Evolutionary conservation across 2,329 filamentous ascomycete genomes (phyloP).

Genomic region (Aurifilum marmelostoma): DNA sequence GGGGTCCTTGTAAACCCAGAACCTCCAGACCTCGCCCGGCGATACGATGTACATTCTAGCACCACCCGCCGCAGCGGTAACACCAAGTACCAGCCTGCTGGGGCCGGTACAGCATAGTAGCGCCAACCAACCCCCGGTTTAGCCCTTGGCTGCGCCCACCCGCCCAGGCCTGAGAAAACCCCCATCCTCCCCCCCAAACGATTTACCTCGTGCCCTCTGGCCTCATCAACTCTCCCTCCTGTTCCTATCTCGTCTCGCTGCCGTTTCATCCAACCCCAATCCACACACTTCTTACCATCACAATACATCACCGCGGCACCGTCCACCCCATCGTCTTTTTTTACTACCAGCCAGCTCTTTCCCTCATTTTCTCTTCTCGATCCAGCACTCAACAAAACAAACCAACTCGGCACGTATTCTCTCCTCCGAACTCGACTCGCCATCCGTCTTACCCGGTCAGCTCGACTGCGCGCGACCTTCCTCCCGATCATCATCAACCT

Average conservation of each 20-base stretch:
- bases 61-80: not conserved
- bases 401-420: not conserved
- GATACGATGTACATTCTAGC: not conserved
- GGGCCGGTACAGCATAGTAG: not conserved
- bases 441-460: slow-evolving; percentile 8
- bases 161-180: slow-evolving; percentile 17
- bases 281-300: not conserved
- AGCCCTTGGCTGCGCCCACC: slow-evolving; percentile 11
- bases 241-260: not conserved
- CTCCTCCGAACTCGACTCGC: no score
- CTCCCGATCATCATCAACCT: not conserved
- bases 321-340: not conserved
- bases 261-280: slow-evolving; percentile 7
- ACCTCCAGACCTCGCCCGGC: not conserved
- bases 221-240: slow-evolving; percentile 15
- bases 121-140: not conserved
- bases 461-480: not conserved
- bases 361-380: not conserved
- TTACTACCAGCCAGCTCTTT: not conserved
- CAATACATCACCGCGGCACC: slow-evolving; percentile 3
- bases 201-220: slow-evolving; percentile 10
- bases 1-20: not conserved
- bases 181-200: slow-evolving; percentile 7
- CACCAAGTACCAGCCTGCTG: not conserved
- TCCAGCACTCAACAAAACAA: not conserved